Conservation (phyloP, 768 basidiomycete genomes). For the Cystobasidium ongulense region DNA sequence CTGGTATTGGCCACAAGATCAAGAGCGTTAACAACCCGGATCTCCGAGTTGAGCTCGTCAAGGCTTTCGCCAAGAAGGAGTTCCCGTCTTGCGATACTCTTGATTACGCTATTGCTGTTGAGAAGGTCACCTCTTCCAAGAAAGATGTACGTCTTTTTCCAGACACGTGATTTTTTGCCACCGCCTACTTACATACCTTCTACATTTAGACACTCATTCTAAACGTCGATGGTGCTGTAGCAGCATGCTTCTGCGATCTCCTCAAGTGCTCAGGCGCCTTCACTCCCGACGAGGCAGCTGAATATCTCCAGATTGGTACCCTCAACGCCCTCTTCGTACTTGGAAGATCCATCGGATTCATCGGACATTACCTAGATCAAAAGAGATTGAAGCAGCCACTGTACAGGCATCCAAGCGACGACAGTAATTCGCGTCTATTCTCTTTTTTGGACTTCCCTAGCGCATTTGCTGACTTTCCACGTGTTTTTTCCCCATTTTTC, state of each 20-base stretch:
- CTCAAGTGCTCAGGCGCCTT: conserved; percentile 87
- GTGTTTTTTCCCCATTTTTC: neutral
- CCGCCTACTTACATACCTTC: neutral
- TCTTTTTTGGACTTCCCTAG: neutral
- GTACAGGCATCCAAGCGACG: conserved; percentile 53
- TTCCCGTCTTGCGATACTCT: conserved; percentile 73
- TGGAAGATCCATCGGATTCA: conserved; percentile 94
- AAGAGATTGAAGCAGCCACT: conserved; percentile 54
- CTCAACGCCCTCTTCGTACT: conserved; percentile 96
- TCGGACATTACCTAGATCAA: conserved; percentile 68
- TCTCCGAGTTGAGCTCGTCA: conserved; percentile 51
- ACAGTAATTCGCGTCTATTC: neutral
- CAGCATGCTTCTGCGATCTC: conserved; percentile 78
- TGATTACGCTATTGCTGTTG: conserved; percentile 71
- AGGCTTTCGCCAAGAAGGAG: conserved; percentile 88
- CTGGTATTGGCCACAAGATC: conserved; percentile 99
- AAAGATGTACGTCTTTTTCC: conserved; percentile 66
- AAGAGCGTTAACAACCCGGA: conserved; percentile 91
- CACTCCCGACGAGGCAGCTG: conserved; percentile 87
- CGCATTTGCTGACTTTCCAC: neutral
- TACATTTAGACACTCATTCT: conserved; percentile 63
- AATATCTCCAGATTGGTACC: conserved; percentile 86
- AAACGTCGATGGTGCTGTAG: conserved; percentile 77
- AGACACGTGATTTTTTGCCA: conserved; percentile 4
- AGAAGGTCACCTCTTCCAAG: conserved; percentile 95